Evolutionary conservation across 495 filamentous ascomycete species (phyloP), one percentile per base, ranked within the genome.

Genomic region (Pseudevernia furfuracea): DNA sequence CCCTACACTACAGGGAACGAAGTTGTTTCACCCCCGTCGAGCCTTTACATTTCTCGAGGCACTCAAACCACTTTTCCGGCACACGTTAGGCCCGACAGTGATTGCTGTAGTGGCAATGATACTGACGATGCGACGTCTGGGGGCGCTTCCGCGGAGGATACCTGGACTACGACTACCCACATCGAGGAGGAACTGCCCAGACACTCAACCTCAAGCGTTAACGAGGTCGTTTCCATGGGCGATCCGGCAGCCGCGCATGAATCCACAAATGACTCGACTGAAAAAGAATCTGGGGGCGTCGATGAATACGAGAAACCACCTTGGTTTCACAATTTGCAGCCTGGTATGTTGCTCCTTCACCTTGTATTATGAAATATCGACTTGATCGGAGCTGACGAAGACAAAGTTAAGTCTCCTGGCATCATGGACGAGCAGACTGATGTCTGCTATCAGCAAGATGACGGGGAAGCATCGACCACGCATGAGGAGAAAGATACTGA

Each of bases 341-440:
- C 61, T n/a, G 61, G 61, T 58, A 12, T 37, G 61, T 63, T 44
- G 14, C 25, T n/a, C 58, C 30, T 36, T 37, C 19, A 14, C 6
- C 21, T 63, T 10, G 1, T 1, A 21, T 19, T 11, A 19, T 38
- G 17, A 48, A 14, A 57, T n/a, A 3, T 41, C 19, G 23, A 10
- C 32, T 15, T 63, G 28, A 63, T 44, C 19, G 17, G 30, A 15
- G 44, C 85, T 81, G 1, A 96, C 85, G 28, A n/a, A 17, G 30
- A 21, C 25, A 55, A 55, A 55, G 52, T 55, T 30, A 55, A 21
- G 52, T 32, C 52, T 55, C 52, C 52, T 55, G 17, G 30, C 28
- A 10, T 34, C 6, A 34, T 3, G 52, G 21, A 55, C 52, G 52
- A 55, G 28, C 52, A 32, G 30, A 17, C 14, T 55, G 30, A 55